phyloP scores from a whole-genome alignment of 768 basidiomycete species.

The Pleurotus eryngii region DNA sequence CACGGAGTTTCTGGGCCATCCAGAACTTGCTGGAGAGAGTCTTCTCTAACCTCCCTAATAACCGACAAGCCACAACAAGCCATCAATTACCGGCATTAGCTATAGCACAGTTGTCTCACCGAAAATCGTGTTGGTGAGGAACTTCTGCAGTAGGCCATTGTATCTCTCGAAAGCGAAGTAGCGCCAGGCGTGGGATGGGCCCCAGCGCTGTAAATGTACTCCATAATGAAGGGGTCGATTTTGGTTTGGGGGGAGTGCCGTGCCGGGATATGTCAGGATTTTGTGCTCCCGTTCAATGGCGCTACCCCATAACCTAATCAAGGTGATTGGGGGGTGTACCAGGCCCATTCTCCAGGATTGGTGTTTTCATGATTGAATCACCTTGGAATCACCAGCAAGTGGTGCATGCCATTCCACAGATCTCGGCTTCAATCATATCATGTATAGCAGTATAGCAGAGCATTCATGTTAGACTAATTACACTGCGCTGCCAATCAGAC shows the following conservation, averaged over 20 bases:
- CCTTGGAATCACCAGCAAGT: too few relatives aligned
- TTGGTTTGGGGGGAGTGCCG: slow-evolving; percentile 23
- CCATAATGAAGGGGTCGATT: slow-evolving; percentile 29
- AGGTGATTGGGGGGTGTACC: too few relatives aligned
- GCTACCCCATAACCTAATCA: slow-evolving; percentile 31
- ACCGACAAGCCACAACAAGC: background rate
- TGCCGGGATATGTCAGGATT: slow-evolving; percentile 22
- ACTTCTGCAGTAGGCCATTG: background rate
- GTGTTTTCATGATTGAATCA: too few relatives aligned
- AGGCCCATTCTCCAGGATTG: background rate
- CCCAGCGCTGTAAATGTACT: slow-evolving; percentile 21
- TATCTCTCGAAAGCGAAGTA: background rate
- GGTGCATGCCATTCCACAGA: too few relatives aligned
- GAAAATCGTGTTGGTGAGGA: background rate
- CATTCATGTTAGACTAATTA: too few relatives aligned
- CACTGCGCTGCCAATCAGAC: too few relatives aligned
- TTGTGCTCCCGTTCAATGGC: slow-evolving; percentile 11
- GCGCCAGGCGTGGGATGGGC: slow-evolving; percentile 20
- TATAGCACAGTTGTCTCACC: background rate
- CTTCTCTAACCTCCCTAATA: too few relatives aligned
- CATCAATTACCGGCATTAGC: background rate
- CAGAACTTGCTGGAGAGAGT: too few relatives aligned
- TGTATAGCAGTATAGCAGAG: too few relatives aligned
- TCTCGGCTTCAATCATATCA: too few relatives aligned
- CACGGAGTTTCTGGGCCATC: too few relatives aligned